phyloP scores from a whole-genome alignment of 148 eudicot genomes.

The Rhododendron mucronatum region DNA sequence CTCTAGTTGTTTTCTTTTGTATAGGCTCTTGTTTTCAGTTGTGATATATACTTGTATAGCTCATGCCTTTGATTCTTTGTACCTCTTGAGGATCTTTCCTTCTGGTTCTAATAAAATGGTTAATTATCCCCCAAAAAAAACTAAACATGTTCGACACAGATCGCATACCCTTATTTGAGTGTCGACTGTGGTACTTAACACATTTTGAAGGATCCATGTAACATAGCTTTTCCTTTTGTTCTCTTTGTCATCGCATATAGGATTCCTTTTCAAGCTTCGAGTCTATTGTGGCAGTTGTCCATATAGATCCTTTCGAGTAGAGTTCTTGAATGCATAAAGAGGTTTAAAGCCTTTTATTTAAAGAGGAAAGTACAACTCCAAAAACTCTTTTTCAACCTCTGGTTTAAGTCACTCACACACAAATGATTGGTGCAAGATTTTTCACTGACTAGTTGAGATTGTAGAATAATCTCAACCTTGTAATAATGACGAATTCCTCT shows the following conservation, averaged over 20 bases:
- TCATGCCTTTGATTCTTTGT: too few relatives aligned
- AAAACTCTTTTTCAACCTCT: neutral
- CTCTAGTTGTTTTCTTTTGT: too few relatives aligned
- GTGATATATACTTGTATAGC: too few relatives aligned
- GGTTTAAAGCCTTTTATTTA: neutral
- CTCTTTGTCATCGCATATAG: neutral
- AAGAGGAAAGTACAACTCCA: neutral
- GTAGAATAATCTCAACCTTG: neutral
- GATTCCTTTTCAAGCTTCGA: neutral
- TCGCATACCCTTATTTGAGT: too few relatives aligned
- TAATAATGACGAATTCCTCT: neutral
- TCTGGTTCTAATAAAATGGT: too few relatives aligned
- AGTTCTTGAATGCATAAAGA: neutral
- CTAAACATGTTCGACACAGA: too few relatives aligned
- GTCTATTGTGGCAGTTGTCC: neutral
- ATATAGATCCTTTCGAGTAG: neutral
- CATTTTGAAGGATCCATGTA: too few relatives aligned
- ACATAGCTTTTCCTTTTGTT: neutral
- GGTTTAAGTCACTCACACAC: neutral
- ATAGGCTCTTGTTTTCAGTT: too few relatives aligned
- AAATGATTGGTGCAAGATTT: neutral
- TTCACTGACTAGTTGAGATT: neutral
- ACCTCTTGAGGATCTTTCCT: too few relatives aligned
- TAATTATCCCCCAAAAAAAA: too few relatives aligned
- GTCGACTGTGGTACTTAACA: too few relatives aligned